Conservation (phyloP, 2,329 filamentous ascomycete species). For the Ceratocystis huliohia region DNA sequence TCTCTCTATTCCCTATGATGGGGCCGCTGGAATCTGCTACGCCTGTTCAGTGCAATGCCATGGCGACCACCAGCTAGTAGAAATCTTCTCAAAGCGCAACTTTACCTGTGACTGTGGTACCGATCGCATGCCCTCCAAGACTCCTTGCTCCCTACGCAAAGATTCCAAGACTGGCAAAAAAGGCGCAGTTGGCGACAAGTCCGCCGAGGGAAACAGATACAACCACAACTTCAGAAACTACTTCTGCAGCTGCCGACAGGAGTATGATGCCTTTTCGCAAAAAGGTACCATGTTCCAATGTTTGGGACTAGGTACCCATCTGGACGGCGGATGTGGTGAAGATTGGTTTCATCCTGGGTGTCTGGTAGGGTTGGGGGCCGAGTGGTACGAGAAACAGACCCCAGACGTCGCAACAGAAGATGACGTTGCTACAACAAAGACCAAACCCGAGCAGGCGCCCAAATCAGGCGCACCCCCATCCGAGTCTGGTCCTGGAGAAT, state of each 20-base stretch:
- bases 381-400: slow-evolving; percentile 49
- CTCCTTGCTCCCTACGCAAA: slow-evolving; percentile 62
- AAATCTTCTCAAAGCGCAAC: slow-evolving; percentile 89
- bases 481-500: background rate
- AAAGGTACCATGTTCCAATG: slow-evolving; percentile 99
- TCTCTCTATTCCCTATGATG: slow-evolving; percentile 38
- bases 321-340: slow-evolving; percentile 83
- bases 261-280: slow-evolving; percentile 79
- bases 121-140: slow-evolving; percentile 56
- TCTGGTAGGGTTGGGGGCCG: slow-evolving; percentile 64
- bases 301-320: slow-evolving; percentile 64
- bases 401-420: background rate
- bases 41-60: slow-evolving; percentile 95
- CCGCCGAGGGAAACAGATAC: slow-evolving; percentile 67
- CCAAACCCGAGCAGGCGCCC: background rate
- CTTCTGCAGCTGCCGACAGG: slow-evolving; percentile 80
- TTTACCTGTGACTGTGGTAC: slow-evolving; percentile 97
- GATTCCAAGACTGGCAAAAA: slow-evolving; percentile 62
- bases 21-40: slow-evolving; percentile 79
- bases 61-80: slow-evolving; percentile 85
- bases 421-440: background rate
- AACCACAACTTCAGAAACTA: slow-evolving; percentile 90
- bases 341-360: slow-evolving; percentile 98
- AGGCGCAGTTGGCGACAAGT: slow-evolving; percentile 60
- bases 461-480: background rate